Evolutionary conservation across 192 early-diverging fungal genomes (phyloP).

Genomic region (Coemansia sp.): DNA sequence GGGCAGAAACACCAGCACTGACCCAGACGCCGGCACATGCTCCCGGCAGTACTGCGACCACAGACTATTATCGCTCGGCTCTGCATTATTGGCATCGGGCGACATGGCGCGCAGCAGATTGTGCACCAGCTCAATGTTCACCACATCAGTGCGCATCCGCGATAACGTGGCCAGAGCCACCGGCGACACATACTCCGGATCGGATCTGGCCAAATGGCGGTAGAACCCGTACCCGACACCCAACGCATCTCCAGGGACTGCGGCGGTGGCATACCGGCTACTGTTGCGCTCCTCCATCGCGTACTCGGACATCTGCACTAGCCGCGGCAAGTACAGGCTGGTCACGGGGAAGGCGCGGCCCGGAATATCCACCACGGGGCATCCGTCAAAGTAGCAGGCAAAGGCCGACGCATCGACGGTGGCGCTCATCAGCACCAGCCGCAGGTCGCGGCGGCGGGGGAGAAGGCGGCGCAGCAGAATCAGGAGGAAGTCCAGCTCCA

Average conservation of each 20-base stretch:
- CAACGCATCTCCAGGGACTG: neutral
- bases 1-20: constrained; percentile 72
- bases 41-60: neutral
- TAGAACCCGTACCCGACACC: neutral
- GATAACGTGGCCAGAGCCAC: constrained; percentile 9
- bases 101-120: constrained; percentile 58
- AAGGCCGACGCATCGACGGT: constrained; percentile 85
- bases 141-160: constrained; percentile 43
- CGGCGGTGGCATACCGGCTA: neutral
- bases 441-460: constrained; percentile 55
- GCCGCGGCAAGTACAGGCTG: constrained; percentile 50
- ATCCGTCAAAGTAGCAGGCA: constrained; percentile 71
- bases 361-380: constrained; percentile 67
- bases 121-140: constrained; percentile 67
- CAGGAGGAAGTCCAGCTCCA: constrained; percentile 81
- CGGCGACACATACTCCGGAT: constrained; percentile 10
- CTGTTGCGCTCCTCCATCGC: neutral
- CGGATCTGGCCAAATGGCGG: neutral
- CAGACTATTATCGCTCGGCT: constrained; percentile 27
- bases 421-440: constrained; percentile 88
- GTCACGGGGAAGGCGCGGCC: constrained; percentile 72
- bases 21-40: constrained; percentile 35
- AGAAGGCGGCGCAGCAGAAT: constrained; percentile 75
- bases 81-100: constrained; percentile 48
- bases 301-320: constrained; percentile 18